Evolutionary conservation across 2,329 filamentous ascomycete species (phyloP).

Genomic region (Pyrenophora seminiperda): DNA sequence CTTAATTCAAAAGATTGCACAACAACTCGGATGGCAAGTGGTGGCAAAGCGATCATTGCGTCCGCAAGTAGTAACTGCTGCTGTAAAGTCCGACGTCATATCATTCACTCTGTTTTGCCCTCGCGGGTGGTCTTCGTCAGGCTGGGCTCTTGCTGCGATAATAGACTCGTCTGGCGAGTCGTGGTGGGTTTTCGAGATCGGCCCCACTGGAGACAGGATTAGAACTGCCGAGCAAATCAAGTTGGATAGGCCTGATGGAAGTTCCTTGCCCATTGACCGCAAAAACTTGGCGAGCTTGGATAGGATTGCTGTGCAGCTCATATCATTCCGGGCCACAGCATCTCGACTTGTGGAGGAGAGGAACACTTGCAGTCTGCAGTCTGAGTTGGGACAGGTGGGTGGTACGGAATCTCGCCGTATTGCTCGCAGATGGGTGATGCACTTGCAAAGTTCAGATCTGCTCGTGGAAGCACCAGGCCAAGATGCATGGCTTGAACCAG

Average conservation of each 20-base stretch:
- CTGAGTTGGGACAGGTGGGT: conserved; percentile 23
- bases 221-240: conserved; percentile 36
- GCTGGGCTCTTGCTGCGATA: conserved; percentile 72
- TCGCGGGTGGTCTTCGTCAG: conserved; percentile 68
- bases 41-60: conserved; percentile 34
- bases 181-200: conserved; percentile 47
- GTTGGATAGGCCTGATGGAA: conserved; percentile 29
- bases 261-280: conserved; percentile 31
- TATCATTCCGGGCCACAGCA: conserved; percentile 38
- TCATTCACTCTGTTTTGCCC: conserved; percentile 73
- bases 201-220: conserved; percentile 29
- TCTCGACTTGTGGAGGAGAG: conserved; percentile 31
- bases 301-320: conserved; percentile 45
- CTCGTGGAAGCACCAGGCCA: conserved; percentile 27
- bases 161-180: conserved; percentile 43
- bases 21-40: conserved; percentile 69
- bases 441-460: conserved; percentile 37
- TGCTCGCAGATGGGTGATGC: conserved; percentile 36
- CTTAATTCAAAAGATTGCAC: conserved; percentile 64
- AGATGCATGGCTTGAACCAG: conserved; percentile 36
- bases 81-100: conserved; percentile 65
- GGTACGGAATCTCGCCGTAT: conserved; percentile 9
- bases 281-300: conserved; percentile 43
- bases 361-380: conserved; percentile 27
- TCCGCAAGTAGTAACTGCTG: conserved; percentile 61